Base-by-base conservation (phyloP, 192 early-diverging fungal genomes). In the Backusella sp. region DNA sequence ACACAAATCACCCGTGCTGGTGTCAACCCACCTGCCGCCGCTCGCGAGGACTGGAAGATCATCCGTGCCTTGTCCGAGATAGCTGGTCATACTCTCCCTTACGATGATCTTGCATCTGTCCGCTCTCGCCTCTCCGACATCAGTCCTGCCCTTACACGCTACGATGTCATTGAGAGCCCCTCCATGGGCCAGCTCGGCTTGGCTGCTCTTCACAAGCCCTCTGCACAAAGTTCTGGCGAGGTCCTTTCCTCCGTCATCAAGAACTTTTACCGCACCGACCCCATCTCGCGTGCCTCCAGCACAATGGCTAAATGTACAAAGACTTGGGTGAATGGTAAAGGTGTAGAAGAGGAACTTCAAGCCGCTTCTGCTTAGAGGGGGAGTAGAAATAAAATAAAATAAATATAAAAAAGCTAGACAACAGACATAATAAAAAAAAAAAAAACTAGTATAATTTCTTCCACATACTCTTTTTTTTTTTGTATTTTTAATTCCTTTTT, bases 1-100 rank as follows among this genome's bases (percentile, higher is more conserved):
- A 85, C 95, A 49, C 98, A 99, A 83, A 85, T 89, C 56, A 97
- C 98, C 19, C 94, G 97, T 65, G 94, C 95, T 35, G 95, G 97
- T 12, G 97, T 99, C 23, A 88, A 90, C 49, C 92, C 94, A 72
- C 95, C 96, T 8, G 92, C 87, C 21, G 94, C 90, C 39, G 94
- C 98, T 9, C 96, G 98, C 69, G 97, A 98, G 76, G 98, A 99
- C 88, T 99, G 98, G 98, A 98, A 97, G 92, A 97, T 99, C 71
- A 87, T 99, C 59, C 95, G 98, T 52, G 98, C 98, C 4, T 84
- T 99, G 37, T 96, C 96, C 4, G 96, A 99, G 84, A 86, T 96
- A n/a, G 86, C 91, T 36, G 96, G 95, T 0, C 83, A 90, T 17
- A 83, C 93, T 6, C 85, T 99, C 36, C 92, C 96, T 26, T 99